A percentile compares a stretch with the other conserved stretches of the same genome.
phyloP scores from a whole-genome alignment of 2,329 filamentous ascomycete genomes.

The Diplodia seriata region DNA sequence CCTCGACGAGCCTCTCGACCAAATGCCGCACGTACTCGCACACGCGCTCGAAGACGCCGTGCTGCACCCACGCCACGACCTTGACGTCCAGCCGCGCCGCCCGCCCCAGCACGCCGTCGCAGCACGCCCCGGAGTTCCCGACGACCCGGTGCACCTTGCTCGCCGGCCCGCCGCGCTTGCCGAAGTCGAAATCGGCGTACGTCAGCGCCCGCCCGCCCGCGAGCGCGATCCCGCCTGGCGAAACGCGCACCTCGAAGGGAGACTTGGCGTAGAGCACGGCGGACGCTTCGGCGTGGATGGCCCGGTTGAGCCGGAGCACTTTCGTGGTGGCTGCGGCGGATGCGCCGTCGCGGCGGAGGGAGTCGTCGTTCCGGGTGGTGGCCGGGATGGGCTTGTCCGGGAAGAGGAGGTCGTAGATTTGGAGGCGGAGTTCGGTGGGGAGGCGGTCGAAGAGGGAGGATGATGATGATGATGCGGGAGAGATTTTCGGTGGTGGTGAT shows the following conservation, averaged over 20 bases:
- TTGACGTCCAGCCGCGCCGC: slow-evolving; percentile 5
- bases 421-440: slow-evolving; percentile 29
- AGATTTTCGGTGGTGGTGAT: neutral
- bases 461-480: neutral
- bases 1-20: neutral
- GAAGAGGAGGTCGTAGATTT: slow-evolving; percentile 32
- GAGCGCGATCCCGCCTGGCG: slow-evolving; percentile 21
- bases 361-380: neutral
- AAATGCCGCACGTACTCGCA: slow-evolving; percentile 2
- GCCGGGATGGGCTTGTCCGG: slow-evolving; percentile 16
- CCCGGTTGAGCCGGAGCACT: slow-evolving; percentile 22
- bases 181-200: slow-evolving; percentile 26
- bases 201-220: slow-evolving; percentile 7
- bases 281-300: slow-evolving; percentile 17
- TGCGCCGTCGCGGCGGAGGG: slow-evolving; percentile 5
- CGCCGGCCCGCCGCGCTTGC: slow-evolving; percentile 29
- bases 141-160: neutral
- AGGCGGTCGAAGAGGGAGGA: slow-evolving; percentile 23
- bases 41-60: slow-evolving; percentile 10
- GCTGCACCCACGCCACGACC: slow-evolving; percentile 22
- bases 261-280: slow-evolving; percentile 19
- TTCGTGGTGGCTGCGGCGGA: neutral
- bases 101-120: slow-evolving; percentile 1
- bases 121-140: neutral
- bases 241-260: slow-evolving; percentile 16